Evolutionary conservation across 2,329 filamentous ascomycete genomes (phyloP).

Genomic region (Pseudopithomyces maydicus): DNA sequence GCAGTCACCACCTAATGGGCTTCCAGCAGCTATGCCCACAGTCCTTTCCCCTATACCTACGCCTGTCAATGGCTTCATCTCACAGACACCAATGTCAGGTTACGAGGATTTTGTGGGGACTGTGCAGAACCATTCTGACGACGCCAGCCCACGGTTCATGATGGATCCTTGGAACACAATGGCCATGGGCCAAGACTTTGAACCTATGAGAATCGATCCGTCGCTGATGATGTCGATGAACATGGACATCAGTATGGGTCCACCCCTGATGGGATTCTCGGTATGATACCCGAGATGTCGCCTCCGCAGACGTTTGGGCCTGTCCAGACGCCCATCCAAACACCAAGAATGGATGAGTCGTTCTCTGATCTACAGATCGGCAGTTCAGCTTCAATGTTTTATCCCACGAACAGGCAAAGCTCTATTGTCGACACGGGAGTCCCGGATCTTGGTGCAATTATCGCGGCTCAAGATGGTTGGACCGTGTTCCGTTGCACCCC

Average conservation of each 20-base stretch:
- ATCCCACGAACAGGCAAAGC: slow-evolving; percentile 45
- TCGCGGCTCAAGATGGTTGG: slow-evolving; percentile 59
- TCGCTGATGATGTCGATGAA: slow-evolving; percentile 52
- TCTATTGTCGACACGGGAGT: slow-evolving; percentile 46
- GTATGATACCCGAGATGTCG: slow-evolving; percentile 53
- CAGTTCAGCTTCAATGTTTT: slow-evolving; percentile 49
- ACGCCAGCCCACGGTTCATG: slow-evolving; percentile 53
- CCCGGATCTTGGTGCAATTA: slow-evolving; percentile 54
- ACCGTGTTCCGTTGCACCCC: slow-evolving; percentile 59
- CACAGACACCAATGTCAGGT: slow-evolving; percentile 52
- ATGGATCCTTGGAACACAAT: slow-evolving; percentile 55
- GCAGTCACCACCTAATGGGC: slow-evolving; percentile 43
- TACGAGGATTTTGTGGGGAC: slow-evolving; percentile 52
- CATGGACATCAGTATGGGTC: slow-evolving; percentile 51
- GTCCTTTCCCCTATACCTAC: slow-evolving; percentile 47
- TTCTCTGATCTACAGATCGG: slow-evolving; percentile 54
- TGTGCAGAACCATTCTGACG: slow-evolving; percentile 48
- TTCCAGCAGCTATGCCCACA: slow-evolving; percentile 29
- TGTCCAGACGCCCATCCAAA: slow-evolving; percentile 53
- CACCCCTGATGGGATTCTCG: slow-evolving; percentile 49
- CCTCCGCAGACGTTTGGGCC: slow-evolving; percentile 43
- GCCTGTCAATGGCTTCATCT: slow-evolving; percentile 47
- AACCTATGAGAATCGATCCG: slow-evolving; percentile 51
- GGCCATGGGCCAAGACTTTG: slow-evolving; percentile 51
- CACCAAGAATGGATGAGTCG: slow-evolving; percentile 52